Conservation (phyloP, 2,329 filamentous ascomycete genomes). For the Fusarium zealandicum region DNA sequence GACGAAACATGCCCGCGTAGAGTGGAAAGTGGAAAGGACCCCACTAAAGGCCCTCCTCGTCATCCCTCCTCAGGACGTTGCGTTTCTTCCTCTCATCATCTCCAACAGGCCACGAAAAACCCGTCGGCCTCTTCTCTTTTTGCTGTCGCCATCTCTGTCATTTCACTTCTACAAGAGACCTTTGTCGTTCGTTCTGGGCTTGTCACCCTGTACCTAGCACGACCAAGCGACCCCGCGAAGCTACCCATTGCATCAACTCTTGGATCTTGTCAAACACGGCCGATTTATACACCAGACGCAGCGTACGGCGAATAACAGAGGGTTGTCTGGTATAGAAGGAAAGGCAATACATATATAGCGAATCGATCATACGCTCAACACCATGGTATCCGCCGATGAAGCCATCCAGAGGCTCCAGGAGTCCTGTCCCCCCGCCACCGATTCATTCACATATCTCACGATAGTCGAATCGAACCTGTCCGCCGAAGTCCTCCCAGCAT, state of each 20-base stretch:
- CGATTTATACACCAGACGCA: background rate
- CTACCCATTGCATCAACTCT: conserved; percentile 16
- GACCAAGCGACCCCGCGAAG: too few relatives aligned
- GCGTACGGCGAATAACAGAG: conserved; percentile 6
- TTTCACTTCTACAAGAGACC: background rate
- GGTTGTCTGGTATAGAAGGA: background rate
- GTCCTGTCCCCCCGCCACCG: conserved; percentile 61
- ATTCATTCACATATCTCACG: conserved; percentile 79
- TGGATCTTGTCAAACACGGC: conserved; percentile 2
- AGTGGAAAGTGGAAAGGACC: conserved; percentile 15
- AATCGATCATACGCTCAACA: background rate
- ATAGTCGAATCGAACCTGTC: conserved; percentile 77
- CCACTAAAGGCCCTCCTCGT: conserved; percentile 34
- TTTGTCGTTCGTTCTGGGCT: conserved; percentile 3
- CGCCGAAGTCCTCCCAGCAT: conserved; percentile 68
- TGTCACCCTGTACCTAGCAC: conserved; percentile 2
- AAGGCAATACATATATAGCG: background rate
- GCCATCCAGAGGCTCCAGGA: conserved; percentile 56
- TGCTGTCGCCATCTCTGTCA: background rate
- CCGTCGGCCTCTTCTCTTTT: background rate
- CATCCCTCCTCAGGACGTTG: conserved; percentile 32
- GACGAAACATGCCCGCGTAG: conserved; percentile 31
- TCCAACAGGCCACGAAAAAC: conserved; percentile 23
- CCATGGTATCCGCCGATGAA: conserved; percentile 48
- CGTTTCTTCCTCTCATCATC: conserved; percentile 22